These are phyloP conservation scores for Plasmodium inui DNA, from an alignment of 169 alveolate genomes.

Conservation along the genomic window DNA sequence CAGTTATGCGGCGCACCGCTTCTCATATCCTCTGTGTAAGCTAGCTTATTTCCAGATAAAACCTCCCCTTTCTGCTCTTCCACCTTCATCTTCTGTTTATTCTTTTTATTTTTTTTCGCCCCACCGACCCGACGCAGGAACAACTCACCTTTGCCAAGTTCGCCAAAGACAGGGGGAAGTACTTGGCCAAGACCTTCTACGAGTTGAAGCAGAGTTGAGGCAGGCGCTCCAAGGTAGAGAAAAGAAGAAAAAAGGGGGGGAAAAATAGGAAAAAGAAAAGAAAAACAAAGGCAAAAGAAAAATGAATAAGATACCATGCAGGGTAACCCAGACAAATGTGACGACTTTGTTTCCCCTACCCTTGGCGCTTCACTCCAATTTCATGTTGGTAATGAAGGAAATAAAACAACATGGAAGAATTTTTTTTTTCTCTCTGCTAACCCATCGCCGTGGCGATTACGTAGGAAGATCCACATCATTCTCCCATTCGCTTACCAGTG, in stretches of 20 bases:
- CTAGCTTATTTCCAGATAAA: not conserved
- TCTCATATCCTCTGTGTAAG: not conserved
- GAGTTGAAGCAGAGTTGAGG: constrained; percentile 46
- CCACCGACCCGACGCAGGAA: constrained; percentile 1
- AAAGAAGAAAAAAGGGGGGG: not conserved
- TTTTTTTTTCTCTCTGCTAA: not conserved
- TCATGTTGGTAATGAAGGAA: not conserved
- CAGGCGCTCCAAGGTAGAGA: not conserved
- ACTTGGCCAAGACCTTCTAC: constrained; percentile 61
- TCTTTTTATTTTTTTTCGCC: not conserved
- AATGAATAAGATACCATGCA: not conserved
- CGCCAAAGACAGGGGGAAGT: constrained; percentile 72
- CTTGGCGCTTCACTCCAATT: not conserved
- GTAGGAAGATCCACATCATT: not conserved
- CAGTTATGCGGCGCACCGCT: not conserved
- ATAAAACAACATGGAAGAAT: not conserved
- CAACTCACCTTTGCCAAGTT: constrained; percentile 63
- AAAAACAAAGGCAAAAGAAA: not conserved
- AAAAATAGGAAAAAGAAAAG: not conserved
- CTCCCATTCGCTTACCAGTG: not conserved
- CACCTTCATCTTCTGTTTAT: not conserved
- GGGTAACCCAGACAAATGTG: not conserved
- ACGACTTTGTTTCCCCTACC: not conserved
- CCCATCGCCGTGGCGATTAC: not conserved
- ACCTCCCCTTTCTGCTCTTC: not conserved